Percentiles rank a stretch among this genome's conserved stretches.
phyloP scores from a whole-genome alignment of 352 stramenopile genomes.

The Globisporangium lucens region DNA sequence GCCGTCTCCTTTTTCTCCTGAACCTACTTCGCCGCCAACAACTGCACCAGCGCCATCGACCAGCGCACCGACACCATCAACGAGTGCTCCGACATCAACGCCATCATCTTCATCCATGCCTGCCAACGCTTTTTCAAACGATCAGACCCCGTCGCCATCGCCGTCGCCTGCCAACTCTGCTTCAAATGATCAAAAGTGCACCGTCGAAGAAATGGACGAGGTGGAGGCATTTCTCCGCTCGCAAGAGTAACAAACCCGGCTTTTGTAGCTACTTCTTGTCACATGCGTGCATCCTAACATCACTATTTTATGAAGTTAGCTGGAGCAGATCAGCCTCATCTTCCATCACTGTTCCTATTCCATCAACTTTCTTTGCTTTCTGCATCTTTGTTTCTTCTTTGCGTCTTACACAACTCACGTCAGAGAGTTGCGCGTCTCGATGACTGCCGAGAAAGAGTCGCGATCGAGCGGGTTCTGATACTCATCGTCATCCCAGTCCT shows the following conservation, averaged over 20 bases:
- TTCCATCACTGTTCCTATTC: neutral
- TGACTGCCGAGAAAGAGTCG: constrained; percentile 31
- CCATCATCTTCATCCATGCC: neutral
- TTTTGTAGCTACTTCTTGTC: neutral
- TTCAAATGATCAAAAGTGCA: constrained; percentile 17
- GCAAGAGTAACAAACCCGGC: constrained; percentile 4
- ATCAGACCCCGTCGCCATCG: neutral
- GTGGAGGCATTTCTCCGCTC: constrained; percentile 18
- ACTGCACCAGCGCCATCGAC: neutral
- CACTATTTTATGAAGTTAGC: constrained; percentile 8
- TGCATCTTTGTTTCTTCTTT: too few species aligned
- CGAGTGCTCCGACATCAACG: neutral
- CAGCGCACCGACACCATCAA: neutral
- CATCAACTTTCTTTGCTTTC: neutral
- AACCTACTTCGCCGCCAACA: neutral
- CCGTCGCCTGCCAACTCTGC: constrained; percentile 1
- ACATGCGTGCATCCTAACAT: neutral
- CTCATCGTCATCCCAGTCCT: constrained; percentile 15
- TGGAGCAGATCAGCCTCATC: neutral
- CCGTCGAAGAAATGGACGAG: constrained; percentile 17
- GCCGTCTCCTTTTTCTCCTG: neutral
- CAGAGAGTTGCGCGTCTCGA: constrained; percentile 28
- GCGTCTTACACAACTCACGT: too few species aligned
- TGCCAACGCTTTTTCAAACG: constrained; percentile 8
- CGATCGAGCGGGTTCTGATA: constrained; percentile 26